These are phyloP conservation scores for Violaceomyces palustris DNA, from an alignment of 1,284 basidiomycete genomes.

Conservation along the genomic window DNA sequence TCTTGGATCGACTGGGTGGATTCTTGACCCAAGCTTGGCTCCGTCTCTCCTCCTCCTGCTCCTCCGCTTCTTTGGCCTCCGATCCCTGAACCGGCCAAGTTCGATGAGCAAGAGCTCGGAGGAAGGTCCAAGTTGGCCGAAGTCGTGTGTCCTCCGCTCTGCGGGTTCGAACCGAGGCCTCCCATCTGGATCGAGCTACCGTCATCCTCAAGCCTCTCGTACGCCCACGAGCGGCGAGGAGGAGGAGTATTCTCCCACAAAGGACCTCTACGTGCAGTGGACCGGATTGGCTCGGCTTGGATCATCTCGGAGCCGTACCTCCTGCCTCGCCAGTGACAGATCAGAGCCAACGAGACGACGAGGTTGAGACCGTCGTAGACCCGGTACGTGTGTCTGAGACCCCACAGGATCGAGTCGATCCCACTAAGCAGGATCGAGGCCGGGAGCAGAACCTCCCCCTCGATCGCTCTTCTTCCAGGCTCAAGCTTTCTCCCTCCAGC, in stretches of 20 bases:
- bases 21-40: no score
- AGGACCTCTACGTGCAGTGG: not conserved
- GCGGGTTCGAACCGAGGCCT: not conserved
- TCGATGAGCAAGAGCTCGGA: conserved; percentile 4
- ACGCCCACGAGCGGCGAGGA: conserved; percentile 5
- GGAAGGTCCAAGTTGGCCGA: conserved; percentile 20
- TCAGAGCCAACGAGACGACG: conserved; percentile 6
- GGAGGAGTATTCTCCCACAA: not conserved
- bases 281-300: no score
- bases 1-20: no score
- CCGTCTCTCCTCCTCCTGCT: no score
- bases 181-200: conserved; percentile 1
- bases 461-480: conserved; percentile 6
- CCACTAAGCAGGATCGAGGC: conserved; percentile 18
- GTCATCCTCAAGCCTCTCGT: conserved; percentile 5
- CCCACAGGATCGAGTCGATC: conserved; percentile 22
- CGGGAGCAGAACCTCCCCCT: conserved; percentile 5
- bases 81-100: not conserved
- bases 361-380: conserved; percentile 23
- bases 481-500: conserved; percentile 26
- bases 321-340: conserved; percentile 20
- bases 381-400: conserved; percentile 29
- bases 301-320: no score
- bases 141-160: not conserved
- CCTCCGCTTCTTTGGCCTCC: not conserved